Evolutionary conservation across 805 yeast species (phyloP).

Genomic region (Wickerhamomyces xylosicus): DNA sequence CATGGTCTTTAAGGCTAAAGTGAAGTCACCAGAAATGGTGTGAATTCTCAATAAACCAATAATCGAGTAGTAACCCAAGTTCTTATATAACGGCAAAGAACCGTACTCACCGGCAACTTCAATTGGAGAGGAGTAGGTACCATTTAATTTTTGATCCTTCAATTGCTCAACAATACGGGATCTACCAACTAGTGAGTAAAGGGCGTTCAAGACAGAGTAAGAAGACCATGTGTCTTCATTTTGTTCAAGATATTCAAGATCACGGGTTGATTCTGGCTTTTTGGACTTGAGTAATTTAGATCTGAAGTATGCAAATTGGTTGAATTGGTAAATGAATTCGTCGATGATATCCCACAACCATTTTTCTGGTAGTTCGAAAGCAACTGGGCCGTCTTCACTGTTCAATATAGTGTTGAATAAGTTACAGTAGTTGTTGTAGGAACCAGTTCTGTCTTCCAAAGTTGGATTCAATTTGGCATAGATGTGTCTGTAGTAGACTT

Average conservation of each 20-base stretch:
- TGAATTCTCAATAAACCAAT: constrained; percentile 41
- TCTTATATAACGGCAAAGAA: constrained; percentile 30
- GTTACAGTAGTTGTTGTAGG: constrained; percentile 39
- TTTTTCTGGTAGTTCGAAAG: constrained; percentile 34
- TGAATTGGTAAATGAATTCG: constrained; percentile 42
- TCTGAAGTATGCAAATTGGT: constrained; percentile 32
- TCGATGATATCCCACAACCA: constrained; percentile 46
- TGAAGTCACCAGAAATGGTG: constrained; percentile 37
- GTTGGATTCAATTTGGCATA: constrained; percentile 34
- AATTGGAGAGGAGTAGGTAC: constrained; percentile 7
- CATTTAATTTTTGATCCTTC: constrained; percentile 5
- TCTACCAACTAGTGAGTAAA: constrained; percentile 34
- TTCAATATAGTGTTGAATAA: constrained; percentile 35
- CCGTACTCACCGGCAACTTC: constrained; percentile 35
- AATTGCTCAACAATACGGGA: constrained; percentile 14
- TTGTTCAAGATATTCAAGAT: constrained; percentile 26
- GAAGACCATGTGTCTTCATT: constrained; percentile 35
- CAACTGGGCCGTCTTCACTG: constrained; percentile 31
- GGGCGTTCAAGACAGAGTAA: constrained; percentile 36
- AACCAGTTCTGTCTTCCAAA: constrained; percentile 33
- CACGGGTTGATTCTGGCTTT: constrained; percentile 16
- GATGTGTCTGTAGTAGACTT: constrained; percentile 39
- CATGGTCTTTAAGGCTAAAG: constrained; percentile 37
- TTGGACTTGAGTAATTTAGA: constrained; percentile 24
- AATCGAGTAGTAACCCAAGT: constrained; percentile 36